Conservation (phyloP, 441 rosid genomes). For the Corymbia calophylla region DNA sequence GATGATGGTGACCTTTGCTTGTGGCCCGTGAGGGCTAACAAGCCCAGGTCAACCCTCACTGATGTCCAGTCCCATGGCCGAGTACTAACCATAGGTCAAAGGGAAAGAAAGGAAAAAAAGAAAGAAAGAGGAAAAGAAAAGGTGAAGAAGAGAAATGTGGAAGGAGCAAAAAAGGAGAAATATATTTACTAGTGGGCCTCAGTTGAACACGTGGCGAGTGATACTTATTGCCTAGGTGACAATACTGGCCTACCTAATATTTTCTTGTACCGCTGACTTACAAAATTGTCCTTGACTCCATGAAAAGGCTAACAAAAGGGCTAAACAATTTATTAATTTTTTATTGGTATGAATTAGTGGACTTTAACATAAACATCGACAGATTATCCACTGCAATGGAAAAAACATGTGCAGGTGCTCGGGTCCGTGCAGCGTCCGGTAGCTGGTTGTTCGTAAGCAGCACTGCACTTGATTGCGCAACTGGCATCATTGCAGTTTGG, state of each 20-base stretch:
- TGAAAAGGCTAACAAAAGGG: neutral
- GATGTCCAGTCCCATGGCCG: too few relatives aligned
- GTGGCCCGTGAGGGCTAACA: too few relatives aligned
- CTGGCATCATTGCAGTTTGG: neutral
- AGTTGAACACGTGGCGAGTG: neutral
- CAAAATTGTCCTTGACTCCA: too few relatives aligned
- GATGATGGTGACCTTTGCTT: too few relatives aligned
- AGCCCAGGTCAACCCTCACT: too few relatives aligned
- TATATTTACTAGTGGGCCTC: neutral
- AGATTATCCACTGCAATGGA: neutral
- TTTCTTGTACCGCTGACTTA: neutral
- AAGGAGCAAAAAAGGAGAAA: neutral
- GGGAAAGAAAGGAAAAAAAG: too few relatives aligned
- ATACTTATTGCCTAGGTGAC: rapidly evolving
- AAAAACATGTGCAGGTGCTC: neutral
- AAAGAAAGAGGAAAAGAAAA: too few relatives aligned
- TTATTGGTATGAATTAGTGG: neutral
- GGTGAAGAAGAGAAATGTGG: neutral
- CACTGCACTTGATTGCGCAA: neutral
- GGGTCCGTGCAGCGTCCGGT: neutral
- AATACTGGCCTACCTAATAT: neutral
- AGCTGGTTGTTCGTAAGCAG: neutral
- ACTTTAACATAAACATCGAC: neutral
- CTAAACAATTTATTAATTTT: neutral
- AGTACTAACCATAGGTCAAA: too few relatives aligned